A percentile compares a stretch with the other conserved stretches of the same genome.
phyloP scores from a whole-genome alignment of 148 eudicot species.

The Dianthus caryophyllus region DNA sequence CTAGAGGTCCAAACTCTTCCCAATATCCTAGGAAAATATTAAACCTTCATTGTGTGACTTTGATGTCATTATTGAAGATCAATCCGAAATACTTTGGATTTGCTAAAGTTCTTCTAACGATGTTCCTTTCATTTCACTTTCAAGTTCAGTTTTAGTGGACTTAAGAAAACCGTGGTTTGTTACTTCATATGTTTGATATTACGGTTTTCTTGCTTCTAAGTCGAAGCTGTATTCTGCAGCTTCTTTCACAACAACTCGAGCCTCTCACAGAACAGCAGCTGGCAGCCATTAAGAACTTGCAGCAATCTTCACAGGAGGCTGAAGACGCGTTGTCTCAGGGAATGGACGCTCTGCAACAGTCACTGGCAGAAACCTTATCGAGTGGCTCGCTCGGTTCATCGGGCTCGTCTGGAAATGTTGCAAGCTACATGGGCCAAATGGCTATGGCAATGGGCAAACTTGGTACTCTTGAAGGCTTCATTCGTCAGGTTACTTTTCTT shows the following conservation, averaged over 20 bases:
- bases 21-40: neutral
- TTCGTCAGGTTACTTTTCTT: slow-evolving; percentile 45
- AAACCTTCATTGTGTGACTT: slow-evolving; percentile 9
- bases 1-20: neutral
- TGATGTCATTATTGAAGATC: neutral
- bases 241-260: slow-evolving; percentile 44
- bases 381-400: slow-evolving; percentile 44
- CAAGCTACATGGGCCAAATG: slow-evolving; percentile 58
- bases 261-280: slow-evolving; percentile 51
- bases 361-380: slow-evolving; percentile 44
- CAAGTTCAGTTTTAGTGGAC: neutral
- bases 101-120: neutral
- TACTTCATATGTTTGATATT: neutral
- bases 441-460: slow-evolving; percentile 61
- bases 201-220: slow-evolving; percentile 13
- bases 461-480: slow-evolving; percentile 53
- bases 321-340: slow-evolving; percentile 60
- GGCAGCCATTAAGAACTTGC: slow-evolving; percentile 37
- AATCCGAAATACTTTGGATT: neutral
- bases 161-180: neutral
- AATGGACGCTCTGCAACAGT: slow-evolving; percentile 53
- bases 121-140: neutral
- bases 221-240: slow-evolving; percentile 32
- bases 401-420: slow-evolving; percentile 51
- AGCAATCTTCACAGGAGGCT: slow-evolving; percentile 49